Base-by-base conservation (phyloP, 108 stramenopile genomes). In the Nannochloropsis gaditana region DNA sequence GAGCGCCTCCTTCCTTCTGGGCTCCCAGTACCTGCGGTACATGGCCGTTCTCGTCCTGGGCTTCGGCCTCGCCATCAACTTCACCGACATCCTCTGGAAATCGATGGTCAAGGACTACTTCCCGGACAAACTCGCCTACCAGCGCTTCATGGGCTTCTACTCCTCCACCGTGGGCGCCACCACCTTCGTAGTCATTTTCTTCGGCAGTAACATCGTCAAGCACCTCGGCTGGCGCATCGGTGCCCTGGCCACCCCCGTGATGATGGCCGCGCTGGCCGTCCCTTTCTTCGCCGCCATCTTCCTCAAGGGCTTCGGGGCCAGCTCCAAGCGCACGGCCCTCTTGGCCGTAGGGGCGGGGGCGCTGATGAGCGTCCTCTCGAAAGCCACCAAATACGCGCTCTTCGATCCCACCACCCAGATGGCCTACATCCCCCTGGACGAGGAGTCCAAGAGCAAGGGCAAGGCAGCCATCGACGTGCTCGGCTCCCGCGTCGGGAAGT, bases 1-100 rank as follows among this genome's bases (percentile, higher is more conserved):
- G 85, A 94, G 93, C 42, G 93, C 93, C 45, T 91, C 92, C 79
- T 95, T 96, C 87, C 90, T 98, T 86, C 93, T 93, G 42, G 93
- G 92, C n/a, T 94, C 94, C 50, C 92, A 95, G 86, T 98, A 98
- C 86, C 92, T 98, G 80, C 91, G 96, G 44, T 91, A 96, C 84
- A 92, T 98, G 73, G 95, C 95, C 21, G 87, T 90, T 19, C 92
- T 96, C 84, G 97, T 98, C 9, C 80, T 98, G 45, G 95, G 96
- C 31, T 96, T 96, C 86, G 97, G 97, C 11, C 93, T 98, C 47
- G 93, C 94, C 84, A 96, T 98, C 88, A 96, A 96, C 88, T 95
- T 96, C 84, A 96, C 97, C 19, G 97, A 98, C 85, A 94, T 97
- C 84, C 94, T 97, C 91, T 97, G 95, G 95, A 97, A 97, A 89